phyloP scores from a whole-genome alignment of 2,329 filamentous ascomycete species.

The Cladosporium sp. region DNA sequence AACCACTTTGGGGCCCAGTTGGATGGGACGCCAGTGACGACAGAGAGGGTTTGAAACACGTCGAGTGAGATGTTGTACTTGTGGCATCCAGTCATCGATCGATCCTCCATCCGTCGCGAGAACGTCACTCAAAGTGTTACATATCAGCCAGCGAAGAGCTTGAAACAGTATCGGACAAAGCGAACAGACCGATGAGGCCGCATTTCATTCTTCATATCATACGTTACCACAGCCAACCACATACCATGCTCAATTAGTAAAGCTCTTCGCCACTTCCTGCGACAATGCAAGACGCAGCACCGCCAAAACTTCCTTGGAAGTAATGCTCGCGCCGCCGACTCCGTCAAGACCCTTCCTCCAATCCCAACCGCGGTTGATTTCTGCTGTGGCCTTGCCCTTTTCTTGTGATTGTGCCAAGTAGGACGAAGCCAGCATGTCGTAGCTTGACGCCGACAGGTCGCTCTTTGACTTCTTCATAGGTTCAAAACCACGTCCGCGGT shows the following conservation, averaged over 20 bases:
- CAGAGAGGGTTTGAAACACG: no score
- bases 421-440: constrained; percentile 33
- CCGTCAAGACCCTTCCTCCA: constrained; percentile 57
- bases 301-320: constrained; percentile 69
- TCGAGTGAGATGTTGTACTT: no score
- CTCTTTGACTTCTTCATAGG: constrained; percentile 21
- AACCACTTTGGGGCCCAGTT: no score
- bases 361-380: constrained; percentile 60
- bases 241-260: constrained; percentile 39
- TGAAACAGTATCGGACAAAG: neutral
- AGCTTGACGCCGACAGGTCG: constrained; percentile 31
- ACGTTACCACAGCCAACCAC: neutral
- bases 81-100: neutral
- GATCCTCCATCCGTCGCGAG: neutral
- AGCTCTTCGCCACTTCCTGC: constrained; percentile 69
- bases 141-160: neutral
- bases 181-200: neutral
- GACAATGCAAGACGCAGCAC: constrained; percentile 73
- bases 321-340: constrained; percentile 55
- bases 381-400: constrained; percentile 27
- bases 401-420: constrained; percentile 30
- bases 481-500: constrained; percentile 23
- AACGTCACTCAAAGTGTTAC: neutral
- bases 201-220: neutral
- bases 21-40: no score